Conservation (phyloP, 495 filamentous ascomycete genomes). For the Aspergillus ellipticus region DNA sequence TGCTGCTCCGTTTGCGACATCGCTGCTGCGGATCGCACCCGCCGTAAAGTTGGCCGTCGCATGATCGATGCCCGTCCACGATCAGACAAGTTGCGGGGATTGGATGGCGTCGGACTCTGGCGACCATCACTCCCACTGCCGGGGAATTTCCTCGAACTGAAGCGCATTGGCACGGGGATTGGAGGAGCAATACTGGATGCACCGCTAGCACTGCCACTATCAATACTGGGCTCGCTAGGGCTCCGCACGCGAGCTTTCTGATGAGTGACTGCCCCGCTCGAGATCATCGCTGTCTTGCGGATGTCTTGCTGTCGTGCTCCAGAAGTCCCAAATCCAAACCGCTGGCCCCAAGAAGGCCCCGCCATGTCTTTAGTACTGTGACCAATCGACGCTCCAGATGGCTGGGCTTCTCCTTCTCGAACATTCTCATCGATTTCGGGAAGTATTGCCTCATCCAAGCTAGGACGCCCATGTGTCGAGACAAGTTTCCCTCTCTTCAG, state of each 20-base stretch:
- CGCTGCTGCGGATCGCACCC: slow-evolving; percentile 75
- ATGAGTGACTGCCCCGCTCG: slow-evolving; percentile 71
- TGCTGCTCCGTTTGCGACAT: slow-evolving; percentile 50
- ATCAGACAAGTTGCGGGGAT: slow-evolving; percentile 41
- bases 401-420: slow-evolving; percentile 28
- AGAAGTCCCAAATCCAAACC: slow-evolving; percentile 20
- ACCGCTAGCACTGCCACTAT: slow-evolving; percentile 41
- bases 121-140: slow-evolving; percentile 71
- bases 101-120: slow-evolving; percentile 69
- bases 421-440: slow-evolving; percentile 41
- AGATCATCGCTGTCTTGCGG: slow-evolving; percentile 66
- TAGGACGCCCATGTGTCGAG: slow-evolving; percentile 30
- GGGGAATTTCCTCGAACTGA: slow-evolving; percentile 77
- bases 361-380: slow-evolving; percentile 3
- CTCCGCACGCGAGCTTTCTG: slow-evolving; percentile 61
- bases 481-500: slow-evolving; percentile 42
- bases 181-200: slow-evolving; percentile 55
- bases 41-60: slow-evolving; percentile 58
- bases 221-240: slow-evolving; percentile 65
- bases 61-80: slow-evolving; percentile 28
- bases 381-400: slow-evolving; percentile 15
- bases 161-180: slow-evolving; percentile 85
- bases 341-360: slow-evolving; percentile 19
- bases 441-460: slow-evolving; percentile 34
- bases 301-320: slow-evolving; percentile 49